Percentiles rank a stretch among this genome's conserved stretches.
Conservation (phyloP, 495 filamentous ascomycete species). For the Penicillium longicatenatum region DNA sequence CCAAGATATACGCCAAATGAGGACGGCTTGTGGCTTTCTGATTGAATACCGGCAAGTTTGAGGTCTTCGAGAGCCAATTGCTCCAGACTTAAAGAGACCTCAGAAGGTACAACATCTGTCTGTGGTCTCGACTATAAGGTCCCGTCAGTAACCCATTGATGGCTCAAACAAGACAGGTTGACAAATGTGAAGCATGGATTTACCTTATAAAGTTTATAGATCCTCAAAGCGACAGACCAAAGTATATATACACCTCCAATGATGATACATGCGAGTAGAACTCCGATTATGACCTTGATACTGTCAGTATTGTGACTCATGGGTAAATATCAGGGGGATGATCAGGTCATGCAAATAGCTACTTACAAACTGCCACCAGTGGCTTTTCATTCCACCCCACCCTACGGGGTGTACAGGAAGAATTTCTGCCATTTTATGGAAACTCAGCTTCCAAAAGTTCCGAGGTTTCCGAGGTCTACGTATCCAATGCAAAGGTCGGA, state of each 20-base stretch:
- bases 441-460: background rate
- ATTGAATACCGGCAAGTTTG: constrained; percentile 19
- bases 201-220: constrained; percentile 39
- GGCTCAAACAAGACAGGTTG: background rate
- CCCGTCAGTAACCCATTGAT: background rate
- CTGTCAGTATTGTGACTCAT: constrained; percentile 18
- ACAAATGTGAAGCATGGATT: background rate
- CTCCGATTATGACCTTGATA: constrained; percentile 39
- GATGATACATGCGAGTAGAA: constrained; percentile 36
- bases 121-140: constrained; percentile 27
- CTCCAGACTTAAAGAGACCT: constrained; percentile 29
- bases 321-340: constrained; percentile 1
- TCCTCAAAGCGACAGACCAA: constrained; percentile 25
- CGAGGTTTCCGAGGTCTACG: background rate
- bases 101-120: constrained; percentile 32
- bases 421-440: constrained; percentile 20
- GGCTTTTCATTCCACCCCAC: constrained; percentile 38
- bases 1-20: constrained; percentile 56
- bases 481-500: background rate
- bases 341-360: background rate
- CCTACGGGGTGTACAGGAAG: constrained; percentile 36
- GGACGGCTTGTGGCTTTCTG: constrained; percentile 32
- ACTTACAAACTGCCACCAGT: constrained; percentile 52
- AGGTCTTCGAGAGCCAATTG: constrained; percentile 30
- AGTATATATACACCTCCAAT: constrained; percentile 35